Evolutionary conservation across 352 stramenopile species (phyloP).

Genomic region (Globisporangium recalcitrans): DNA sequence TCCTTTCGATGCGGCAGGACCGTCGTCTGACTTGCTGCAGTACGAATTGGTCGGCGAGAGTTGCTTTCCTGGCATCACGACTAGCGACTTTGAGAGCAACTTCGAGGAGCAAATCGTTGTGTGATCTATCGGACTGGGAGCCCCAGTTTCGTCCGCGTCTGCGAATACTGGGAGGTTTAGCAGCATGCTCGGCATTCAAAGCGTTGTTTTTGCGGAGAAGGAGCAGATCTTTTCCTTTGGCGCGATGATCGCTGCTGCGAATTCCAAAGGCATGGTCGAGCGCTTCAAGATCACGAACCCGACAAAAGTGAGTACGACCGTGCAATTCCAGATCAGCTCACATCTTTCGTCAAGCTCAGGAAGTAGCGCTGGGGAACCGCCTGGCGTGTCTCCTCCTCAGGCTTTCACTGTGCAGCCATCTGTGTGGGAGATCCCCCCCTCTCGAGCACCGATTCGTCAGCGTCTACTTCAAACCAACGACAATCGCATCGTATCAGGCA

Average conservation of each 20-base stretch:
- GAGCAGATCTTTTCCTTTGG: slow-evolving; percentile 88
- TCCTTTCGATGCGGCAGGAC: slow-evolving; percentile 21
- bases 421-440: slow-evolving; percentile 90
- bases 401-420: slow-evolving; percentile 89
- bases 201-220: slow-evolving; percentile 77
- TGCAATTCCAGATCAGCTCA: slow-evolving; percentile 75
- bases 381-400: slow-evolving; percentile 5
- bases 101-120: slow-evolving; percentile 95
- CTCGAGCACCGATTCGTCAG: slow-evolving; percentile 93
- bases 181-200: slow-evolving; percentile 35
- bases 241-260: slow-evolving; percentile 59
- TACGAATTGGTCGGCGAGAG: slow-evolving; percentile 92
- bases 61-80: slow-evolving; percentile 91
- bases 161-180: not conserved
- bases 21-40: slow-evolving; percentile 28
- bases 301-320: slow-evolving; percentile 90
- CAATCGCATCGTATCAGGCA: slow-evolving; percentile 81
- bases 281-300: slow-evolving; percentile 94
- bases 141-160: not conserved
- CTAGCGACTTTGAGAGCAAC: slow-evolving; percentile 84
- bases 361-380: not conserved
- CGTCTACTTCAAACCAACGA: slow-evolving; percentile 89
- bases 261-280: slow-evolving; percentile 80
- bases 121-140: slow-evolving; percentile 50
- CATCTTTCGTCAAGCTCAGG: not conserved